A percentile compares a stretch with the other conserved stretches of the same genome.
Evolutionary conservation across 176 grass and related monocot species (phyloP).

Genomic region (Phyllostachys edulis): DNA sequence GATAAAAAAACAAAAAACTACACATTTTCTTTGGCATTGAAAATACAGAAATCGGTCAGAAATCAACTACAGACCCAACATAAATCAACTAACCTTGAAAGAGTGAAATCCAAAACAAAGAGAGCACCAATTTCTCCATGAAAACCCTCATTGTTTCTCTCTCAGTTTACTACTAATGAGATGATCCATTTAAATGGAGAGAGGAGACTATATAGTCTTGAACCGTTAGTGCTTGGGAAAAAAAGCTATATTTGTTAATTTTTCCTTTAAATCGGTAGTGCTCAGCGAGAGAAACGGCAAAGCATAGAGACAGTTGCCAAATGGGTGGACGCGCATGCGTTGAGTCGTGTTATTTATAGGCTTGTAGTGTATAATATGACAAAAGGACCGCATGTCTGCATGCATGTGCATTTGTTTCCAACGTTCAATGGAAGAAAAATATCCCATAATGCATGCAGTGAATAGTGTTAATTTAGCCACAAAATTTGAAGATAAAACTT

Average conservation of each 20-base stretch:
- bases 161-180: not conserved
- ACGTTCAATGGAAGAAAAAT: too few species aligned
- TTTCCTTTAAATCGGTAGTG: slow-evolving; percentile 29
- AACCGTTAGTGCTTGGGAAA: not conserved
- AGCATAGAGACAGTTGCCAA: slow-evolving; percentile 9
- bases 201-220: slow-evolving; percentile 11
- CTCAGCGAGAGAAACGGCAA: slow-evolving; percentile 35
- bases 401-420: too few species aligned
- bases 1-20: not conserved
- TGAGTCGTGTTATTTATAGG: slow-evolving; percentile 27
- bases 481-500: too few species aligned
- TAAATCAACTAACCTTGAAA: slow-evolving; percentile 35
- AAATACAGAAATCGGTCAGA: not conserved
- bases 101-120: slow-evolving; percentile 18
- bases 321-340: slow-evolving; percentile 16
- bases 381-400: too few species aligned
- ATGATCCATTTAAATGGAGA: not conserved
- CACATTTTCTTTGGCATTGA: not conserved
- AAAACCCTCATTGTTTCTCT: slow-evolving; percentile 19
- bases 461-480: too few species aligned
- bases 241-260: not conserved
- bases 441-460: too few species aligned
- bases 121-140: slow-evolving; percentile 30
- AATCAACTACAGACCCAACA: not conserved
- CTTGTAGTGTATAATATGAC: too few species aligned